phyloP scores from a whole-genome alignment of 805 yeast genomes.

The Groenewaldozyma tartarivorans region DNA sequence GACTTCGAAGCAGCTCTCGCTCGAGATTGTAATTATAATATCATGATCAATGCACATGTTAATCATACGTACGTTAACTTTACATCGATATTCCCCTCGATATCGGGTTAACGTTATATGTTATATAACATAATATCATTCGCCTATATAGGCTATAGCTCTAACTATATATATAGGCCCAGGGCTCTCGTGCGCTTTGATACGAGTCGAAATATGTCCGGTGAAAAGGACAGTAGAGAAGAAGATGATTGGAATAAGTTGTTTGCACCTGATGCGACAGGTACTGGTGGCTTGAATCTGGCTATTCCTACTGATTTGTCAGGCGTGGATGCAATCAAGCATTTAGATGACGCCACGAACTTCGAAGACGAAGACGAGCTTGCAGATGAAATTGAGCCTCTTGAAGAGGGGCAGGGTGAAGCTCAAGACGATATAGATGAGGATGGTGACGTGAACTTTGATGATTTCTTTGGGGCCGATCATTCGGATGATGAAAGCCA shows the following conservation, averaged over 20 bases:
- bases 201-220: no score
- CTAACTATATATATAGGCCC: no score
- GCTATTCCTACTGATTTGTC: slow-evolving; percentile 25
- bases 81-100: no score
- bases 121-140: no score
- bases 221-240: slow-evolving; percentile 12
- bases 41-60: no score
- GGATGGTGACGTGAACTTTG: slow-evolving; percentile 19
- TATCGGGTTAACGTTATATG: no score
- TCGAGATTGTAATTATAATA: no score
- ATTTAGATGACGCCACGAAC: slow-evolving; percentile 88
- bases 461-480: slow-evolving; percentile 26
- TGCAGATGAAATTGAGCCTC: slow-evolving; percentile 71
- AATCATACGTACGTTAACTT: no score
- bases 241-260: slow-evolving; percentile 27
- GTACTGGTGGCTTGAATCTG: slow-evolving; percentile 19
- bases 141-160: no score
- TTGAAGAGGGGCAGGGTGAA: slow-evolving; percentile 10
- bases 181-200: no score
- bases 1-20: no score
- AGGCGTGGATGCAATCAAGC: slow-evolving; percentile 49
- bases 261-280: slow-evolving; percentile 15
- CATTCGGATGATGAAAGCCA: slow-evolving; percentile 26
- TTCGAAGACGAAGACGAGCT: slow-evolving; percentile 91
- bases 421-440: slow-evolving; percentile 15